These are phyloP conservation scores for Naegleria fowleri DNA, from an alignment of 208 protist genomes.

Conservation along the genomic window DNA sequence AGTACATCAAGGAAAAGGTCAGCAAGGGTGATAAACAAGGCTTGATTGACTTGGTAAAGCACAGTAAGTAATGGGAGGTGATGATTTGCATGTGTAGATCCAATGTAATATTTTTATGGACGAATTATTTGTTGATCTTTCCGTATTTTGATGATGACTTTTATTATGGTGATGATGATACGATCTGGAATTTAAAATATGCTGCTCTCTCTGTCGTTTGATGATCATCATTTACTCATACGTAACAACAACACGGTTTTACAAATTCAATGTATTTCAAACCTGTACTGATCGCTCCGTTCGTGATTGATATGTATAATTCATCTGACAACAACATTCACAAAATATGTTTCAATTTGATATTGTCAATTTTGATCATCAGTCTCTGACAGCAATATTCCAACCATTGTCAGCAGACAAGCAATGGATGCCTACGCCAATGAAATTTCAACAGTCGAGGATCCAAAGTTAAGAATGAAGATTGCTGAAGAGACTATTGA, in stretches of 20 bases:
- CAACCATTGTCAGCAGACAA: conserved; percentile 6
- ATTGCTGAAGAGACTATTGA: background rate
- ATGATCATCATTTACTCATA: too few species aligned
- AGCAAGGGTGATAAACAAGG: background rate
- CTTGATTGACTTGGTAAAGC: conserved; percentile 18
- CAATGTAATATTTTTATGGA: background rate
- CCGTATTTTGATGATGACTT: too few species aligned
- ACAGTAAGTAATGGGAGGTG: background rate
- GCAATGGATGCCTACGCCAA: background rate
- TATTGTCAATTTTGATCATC: background rate
- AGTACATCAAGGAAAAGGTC: background rate
- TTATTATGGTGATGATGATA: too few species aligned
- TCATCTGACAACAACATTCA: too few species aligned
- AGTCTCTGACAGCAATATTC: background rate
- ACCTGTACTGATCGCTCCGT: too few species aligned
- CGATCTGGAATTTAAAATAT: too few species aligned
- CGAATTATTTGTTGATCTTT: too few species aligned
- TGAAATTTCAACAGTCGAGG: background rate
- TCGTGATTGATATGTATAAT: too few species aligned
- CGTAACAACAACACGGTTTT: too few species aligned
- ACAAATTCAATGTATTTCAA: too few species aligned
- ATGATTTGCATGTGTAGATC: background rate
- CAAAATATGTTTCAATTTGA: too few species aligned
- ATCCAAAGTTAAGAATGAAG: background rate
- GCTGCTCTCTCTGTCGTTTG: too few species aligned